Percentiles rank a stretch among this genome's conserved stretches.
Conservation (phyloP, 2,329 filamentous ascomycete species). For the Sporothrix phasma region DNA sequence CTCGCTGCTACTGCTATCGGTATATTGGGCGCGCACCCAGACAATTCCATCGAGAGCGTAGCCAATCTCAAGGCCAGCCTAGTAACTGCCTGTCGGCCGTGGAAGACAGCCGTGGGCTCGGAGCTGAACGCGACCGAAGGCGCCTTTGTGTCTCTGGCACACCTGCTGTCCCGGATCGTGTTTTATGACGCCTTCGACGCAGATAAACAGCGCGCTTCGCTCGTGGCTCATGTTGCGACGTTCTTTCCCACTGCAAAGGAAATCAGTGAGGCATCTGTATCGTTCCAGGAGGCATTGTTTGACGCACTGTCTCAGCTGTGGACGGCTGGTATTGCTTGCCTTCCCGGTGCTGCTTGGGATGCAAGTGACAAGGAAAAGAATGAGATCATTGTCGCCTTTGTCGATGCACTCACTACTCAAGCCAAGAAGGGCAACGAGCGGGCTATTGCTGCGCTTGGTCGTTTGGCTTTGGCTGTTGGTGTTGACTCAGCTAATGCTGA, state of each 20-base stretch:
- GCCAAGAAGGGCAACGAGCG: constrained; percentile 74
- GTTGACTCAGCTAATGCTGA: neutral
- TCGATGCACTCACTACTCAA: constrained; percentile 53
- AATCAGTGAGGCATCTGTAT: constrained; percentile 18
- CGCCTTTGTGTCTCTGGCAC: constrained; percentile 35
- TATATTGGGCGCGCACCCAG: constrained; percentile 60
- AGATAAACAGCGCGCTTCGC: neutral
- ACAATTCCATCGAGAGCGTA: constrained; percentile 33
- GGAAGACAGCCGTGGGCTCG: constrained; percentile 39
- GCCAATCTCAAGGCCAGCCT: constrained; percentile 35
- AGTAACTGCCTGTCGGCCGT: constrained; percentile 36
- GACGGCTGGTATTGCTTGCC: constrained; percentile 33
- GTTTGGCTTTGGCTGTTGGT: constrained; percentile 48
- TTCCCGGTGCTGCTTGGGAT: constrained; percentile 17
- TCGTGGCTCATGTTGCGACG: neutral
- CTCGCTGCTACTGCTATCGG: constrained; percentile 63
- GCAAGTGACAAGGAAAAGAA: constrained; percentile 10
- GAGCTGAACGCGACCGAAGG: constrained; percentile 39
- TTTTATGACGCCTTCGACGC: constrained; percentile 29
- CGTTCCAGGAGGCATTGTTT: constrained; percentile 36
- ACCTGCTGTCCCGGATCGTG: constrained; percentile 34
- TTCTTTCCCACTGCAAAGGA: constrained; percentile 19
- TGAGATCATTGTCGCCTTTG: constrained; percentile 34
- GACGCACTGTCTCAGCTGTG: constrained; percentile 37
- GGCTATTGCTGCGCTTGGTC: constrained; percentile 71